These are phyloP conservation scores for Solanum commersonii DNA, from an alignment of 257 asterid genomes.

Conservation along the genomic window DNA sequence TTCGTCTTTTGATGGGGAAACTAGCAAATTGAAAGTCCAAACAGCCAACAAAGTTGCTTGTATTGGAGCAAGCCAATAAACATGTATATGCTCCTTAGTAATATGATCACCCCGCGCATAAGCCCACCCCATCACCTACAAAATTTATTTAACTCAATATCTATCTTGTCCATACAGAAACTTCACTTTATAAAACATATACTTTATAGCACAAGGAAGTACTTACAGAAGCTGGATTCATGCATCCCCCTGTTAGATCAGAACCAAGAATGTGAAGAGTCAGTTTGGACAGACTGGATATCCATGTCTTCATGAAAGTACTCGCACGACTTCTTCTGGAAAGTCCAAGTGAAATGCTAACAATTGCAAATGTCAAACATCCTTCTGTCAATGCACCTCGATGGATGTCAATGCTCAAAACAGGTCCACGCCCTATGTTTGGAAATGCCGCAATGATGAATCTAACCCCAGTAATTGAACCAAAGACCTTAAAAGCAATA, in stretches of 20 bases:
- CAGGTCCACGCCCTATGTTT: slow-evolving; percentile 53
- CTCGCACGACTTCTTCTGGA: slow-evolving; percentile 30
- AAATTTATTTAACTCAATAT: neutral
- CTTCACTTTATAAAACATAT: neutral
- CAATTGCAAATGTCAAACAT: slow-evolving; percentile 50
- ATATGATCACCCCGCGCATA: slow-evolving; percentile 69
- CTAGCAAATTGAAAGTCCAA: slow-evolving; percentile 41
- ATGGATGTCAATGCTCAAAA: slow-evolving; percentile 57
- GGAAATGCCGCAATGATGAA: slow-evolving; percentile 45
- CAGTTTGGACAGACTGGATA: slow-evolving; percentile 68
- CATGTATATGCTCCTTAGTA: slow-evolving; percentile 69
- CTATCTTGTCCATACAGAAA: neutral
- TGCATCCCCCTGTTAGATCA: slow-evolving; percentile 91
- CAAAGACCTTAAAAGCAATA: slow-evolving; percentile 42
- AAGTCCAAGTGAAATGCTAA: slow-evolving; percentile 45
- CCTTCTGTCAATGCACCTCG: slow-evolving; percentile 87
- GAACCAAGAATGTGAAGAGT: slow-evolving; percentile 79
- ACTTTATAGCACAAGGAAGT: neutral
- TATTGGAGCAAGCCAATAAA: slow-evolving; percentile 90
- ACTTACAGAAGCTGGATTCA: slow-evolving; percentile 96
- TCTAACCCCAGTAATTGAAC: slow-evolving; percentile 67
- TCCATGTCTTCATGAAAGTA: slow-evolving; percentile 79
- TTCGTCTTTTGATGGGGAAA: slow-evolving; percentile 16
- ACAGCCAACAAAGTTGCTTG: slow-evolving; percentile 74
- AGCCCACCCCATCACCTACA: slow-evolving; percentile 96